Evolutionary conservation across 176 grass and related monocot species (phyloP), one percentile per base, ranked within the genome.

Genomic region (Oryza australiensis): DNA sequence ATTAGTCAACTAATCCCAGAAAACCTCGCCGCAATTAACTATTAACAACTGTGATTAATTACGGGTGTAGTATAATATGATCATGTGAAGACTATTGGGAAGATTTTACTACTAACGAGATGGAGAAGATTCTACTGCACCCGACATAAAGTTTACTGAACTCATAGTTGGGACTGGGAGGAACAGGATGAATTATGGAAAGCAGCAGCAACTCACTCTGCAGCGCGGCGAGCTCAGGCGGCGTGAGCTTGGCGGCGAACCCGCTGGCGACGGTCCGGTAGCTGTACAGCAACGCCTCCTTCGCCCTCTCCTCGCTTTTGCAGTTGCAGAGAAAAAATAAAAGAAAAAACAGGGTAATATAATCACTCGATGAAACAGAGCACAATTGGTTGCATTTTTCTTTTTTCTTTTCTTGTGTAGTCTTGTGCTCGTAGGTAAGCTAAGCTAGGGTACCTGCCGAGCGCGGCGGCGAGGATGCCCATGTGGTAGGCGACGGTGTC

Each of bases 201-300:
- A 43, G 55, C 15, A 60, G 26, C 4, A 26, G 3, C 4, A 75
- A 91, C 91, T 90, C 67, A 97, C 94, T 85, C 53, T 46, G 32
- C 57, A 97, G 30, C 22, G 80, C 71, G 13, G 83, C 64, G 20
- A 91, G 41, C 89, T 97, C 89, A 71, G 74, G 13, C 20, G 41
- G 84, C 62, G 94, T 94, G 76, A 97, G 86, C 63, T 75, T 94
- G 22, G 91, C 91, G 0, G 94, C 74, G 86, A 97, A 97, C 51
- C 94, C 91, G 72, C 89, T 92, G 28, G 57, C 34, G 1, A 73
- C 87, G 11, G 69, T 62, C 34, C 7, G 80, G 81, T 92, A 97
- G 64, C 87, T 90, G 84, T 97, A 94, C 65, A 97, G n/a, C 42
- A 94, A 5, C 68, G 85, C 84, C 26, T 34, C n/a, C 76, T 80